Base-by-base conservation (phyloP, 805 yeast genomes). In the Candida argentea region DNA sequence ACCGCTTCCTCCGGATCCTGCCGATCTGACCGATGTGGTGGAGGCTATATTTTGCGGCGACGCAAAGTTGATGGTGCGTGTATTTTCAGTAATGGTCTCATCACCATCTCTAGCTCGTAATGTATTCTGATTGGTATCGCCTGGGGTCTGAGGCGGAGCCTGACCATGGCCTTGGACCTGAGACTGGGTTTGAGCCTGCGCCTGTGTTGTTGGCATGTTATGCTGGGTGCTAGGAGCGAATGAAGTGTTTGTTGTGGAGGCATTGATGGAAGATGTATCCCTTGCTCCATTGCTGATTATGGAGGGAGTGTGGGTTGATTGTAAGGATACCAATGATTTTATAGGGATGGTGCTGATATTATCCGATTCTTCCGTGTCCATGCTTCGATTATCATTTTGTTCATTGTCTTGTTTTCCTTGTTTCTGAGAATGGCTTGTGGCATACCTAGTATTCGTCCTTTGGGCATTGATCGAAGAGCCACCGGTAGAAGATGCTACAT, bases 201-300 rank as follows among this genome's bases (percentile, higher is more conserved):
- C 23, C 23, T 24, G 27, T 16, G 16, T 22, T 7, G 42, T 40
- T 21, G 46, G 44, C 2, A 43, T 32, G 20, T 65, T 58, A 5
- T 73, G 72, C 8, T 70, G 61, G 8, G 67, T 44, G 4, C 74
- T 67, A 3, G 73, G 67, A 35, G 67, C 69, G 3, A 69, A 62
- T 2, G 74, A 67, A 2, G 71, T 62, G 5, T 67, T 62, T 37
- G 56, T 53, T 30, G 34, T 34, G 36, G 65, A 48, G 33, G 34
- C 31, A 26, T 35, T 45, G 5, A 61, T 50, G 2, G 65, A 57
- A 0, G 66, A 61, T 2, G 65, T 42, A 29, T 50, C 53, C 5
- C 65, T 57, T 5, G 67, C 60, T 10, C 56, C 60, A 5, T 43
- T 37, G 2, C 70, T 60, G 4, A 63, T 48, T 6, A 65, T 44